phyloP scores from a whole-genome alignment of 192 early-diverging fungal genomes.

The Spizellomyces punctatus region DNA sequence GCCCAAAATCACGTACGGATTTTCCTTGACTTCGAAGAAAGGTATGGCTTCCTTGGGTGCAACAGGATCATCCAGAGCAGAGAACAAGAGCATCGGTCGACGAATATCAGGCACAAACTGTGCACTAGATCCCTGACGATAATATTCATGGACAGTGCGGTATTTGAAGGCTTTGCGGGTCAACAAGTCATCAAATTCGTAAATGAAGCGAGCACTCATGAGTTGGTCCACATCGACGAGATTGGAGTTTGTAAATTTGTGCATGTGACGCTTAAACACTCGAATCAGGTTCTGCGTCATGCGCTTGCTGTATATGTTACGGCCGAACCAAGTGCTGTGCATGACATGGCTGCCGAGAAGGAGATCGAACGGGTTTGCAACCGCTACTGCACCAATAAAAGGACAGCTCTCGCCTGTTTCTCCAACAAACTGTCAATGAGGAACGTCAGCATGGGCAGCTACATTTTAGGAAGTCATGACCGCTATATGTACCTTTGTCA shows the following conservation, averaged over 20 bases:
- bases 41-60: conserved; percentile 69
- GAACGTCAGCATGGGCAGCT: neutral
- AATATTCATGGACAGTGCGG: conserved; percentile 79
- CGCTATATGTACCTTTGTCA: conserved; percentile 66
- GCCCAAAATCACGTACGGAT: conserved; percentile 80
- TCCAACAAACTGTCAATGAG: conserved; percentile 64
- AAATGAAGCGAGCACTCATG: conserved; percentile 57
- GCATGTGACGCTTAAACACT: conserved; percentile 41
- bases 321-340: conserved; percentile 59
- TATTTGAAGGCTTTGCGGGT: conserved; percentile 77
- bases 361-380: conserved; percentile 89
- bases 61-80: conserved; percentile 92
- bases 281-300: conserved; percentile 61
- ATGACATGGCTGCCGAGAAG: conserved; percentile 47
- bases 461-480: conserved; percentile 15
- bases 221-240: conserved; percentile 58
- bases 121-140: conserved; percentile 42
- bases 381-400: conserved; percentile 73
- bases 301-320: conserved; percentile 57
- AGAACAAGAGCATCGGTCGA: conserved; percentile 83
- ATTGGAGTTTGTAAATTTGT: conserved; percentile 48
- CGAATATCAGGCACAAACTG: conserved; percentile 51
- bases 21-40: conserved; percentile 66
- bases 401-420: conserved; percentile 76
- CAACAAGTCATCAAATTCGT: conserved; percentile 82